Percentiles rank a stretch among this genome's conserved stretches.
These are phyloP conservation scores for Saccharomycopsis javanensis DNA, from an alignment of 805 yeast species.

Conservation along the genomic window DNA sequence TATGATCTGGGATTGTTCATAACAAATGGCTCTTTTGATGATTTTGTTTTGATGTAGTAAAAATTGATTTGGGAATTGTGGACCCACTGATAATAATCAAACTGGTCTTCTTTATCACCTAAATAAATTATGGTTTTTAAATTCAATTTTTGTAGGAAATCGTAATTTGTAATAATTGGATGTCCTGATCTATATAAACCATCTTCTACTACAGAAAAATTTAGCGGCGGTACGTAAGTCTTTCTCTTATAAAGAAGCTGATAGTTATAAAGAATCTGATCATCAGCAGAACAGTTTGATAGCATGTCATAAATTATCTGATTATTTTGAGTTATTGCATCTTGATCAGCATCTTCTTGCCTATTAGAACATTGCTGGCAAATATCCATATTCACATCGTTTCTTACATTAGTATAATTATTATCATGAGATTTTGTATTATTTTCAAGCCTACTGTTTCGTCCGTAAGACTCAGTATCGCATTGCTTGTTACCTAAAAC, in stretches of 20 bases:
- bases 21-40: constrained; percentile 66
- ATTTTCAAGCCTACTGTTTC: background rate
- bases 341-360: background rate
- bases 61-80: constrained; percentile 40
- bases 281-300: background rate
- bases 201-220: constrained; percentile 81
- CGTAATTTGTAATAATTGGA: constrained; percentile 79
- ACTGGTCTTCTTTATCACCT: constrained; percentile 64
- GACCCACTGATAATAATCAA: constrained; percentile 65
- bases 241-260: background rate
- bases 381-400: background rate
- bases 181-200: constrained; percentile 87
- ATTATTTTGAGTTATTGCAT: background rate
- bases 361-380: background rate
- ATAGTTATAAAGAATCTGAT: background rate
- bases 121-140: constrained; percentile 73
- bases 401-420: background rate
- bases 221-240: constrained; percentile 76
- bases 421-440: background rate
- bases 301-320: background rate
- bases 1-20: constrained; percentile 48
- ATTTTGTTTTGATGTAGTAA: constrained; percentile 53
- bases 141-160: constrained; percentile 61
- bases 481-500: background rate
- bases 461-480: background rate